Conservation (phyloP, 495 filamentous ascomycete species). For the Talaromyces trachyspermus region DNA sequence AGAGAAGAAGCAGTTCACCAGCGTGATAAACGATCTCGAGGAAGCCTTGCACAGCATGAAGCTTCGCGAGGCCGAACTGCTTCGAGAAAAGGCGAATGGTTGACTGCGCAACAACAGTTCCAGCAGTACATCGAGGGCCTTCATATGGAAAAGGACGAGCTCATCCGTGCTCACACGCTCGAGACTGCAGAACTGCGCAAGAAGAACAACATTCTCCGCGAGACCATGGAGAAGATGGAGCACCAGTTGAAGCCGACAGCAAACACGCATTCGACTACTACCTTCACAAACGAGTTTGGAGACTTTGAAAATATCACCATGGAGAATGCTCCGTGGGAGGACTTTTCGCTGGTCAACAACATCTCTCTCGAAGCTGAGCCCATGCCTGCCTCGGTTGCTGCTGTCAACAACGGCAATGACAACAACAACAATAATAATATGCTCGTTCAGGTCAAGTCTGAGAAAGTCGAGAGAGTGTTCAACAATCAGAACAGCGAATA, state of each 20-base stretch:
- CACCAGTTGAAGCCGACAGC: conserved; percentile 49
- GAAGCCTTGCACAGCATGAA: conserved; percentile 58
- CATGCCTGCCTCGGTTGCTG: conserved; percentile 13
- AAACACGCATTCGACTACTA: conserved; percentile 43
- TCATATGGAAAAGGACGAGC: conserved; percentile 82
- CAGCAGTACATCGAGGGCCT: conserved; percentile 68
- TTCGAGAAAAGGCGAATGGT: conserved; percentile 62
- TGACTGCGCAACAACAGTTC: conserved; percentile 60
- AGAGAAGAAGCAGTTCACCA: conserved; percentile 86
- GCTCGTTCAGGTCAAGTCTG: conserved; percentile 19
- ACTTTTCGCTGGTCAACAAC: conserved; percentile 64
- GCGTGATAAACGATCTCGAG: conserved; percentile 67
- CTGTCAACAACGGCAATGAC: conserved; percentile 3
- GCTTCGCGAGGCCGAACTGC: conserved; percentile 50
- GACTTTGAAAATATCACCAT: conserved; percentile 81
- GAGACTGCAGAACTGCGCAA: conserved; percentile 94
- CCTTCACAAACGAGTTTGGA: conserved; percentile 59
- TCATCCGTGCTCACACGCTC: conserved; percentile 81
- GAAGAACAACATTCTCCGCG: conserved; percentile 83
- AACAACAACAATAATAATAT: not conserved
- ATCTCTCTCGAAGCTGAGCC: conserved; percentile 44
- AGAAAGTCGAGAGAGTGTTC: conserved; percentile 57
- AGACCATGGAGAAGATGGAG: conserved; percentile 75
- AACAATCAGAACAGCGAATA: conserved; percentile 47
- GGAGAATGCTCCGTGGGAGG: conserved; percentile 68